These are phyloP conservation scores for Alternaria brassicae DNA, from an alignment of 2,329 filamentous ascomycete species.

Conservation along the genomic window DNA sequence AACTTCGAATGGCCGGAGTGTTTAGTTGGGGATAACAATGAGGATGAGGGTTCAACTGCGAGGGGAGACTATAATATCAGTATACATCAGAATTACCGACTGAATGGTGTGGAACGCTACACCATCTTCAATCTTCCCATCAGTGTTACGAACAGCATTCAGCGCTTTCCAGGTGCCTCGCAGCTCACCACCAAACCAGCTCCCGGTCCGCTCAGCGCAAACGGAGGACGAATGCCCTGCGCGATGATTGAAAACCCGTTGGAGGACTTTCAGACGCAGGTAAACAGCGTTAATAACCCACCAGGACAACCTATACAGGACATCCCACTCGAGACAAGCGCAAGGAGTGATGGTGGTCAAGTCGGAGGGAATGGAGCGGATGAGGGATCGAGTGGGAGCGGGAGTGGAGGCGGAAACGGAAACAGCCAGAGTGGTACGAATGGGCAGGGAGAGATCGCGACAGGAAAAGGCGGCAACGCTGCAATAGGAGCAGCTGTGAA, in stretches of 20 bases:
- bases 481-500: conserved; percentile 17
- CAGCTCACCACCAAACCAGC: conserved; percentile 43
- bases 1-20: conserved; percentile 76
- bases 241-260: conserved; percentile 39
- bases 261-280: conserved; percentile 30
- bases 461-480: conserved; percentile 2
- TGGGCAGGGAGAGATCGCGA: conserved; percentile 20
- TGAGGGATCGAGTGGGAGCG: conserved; percentile 8
- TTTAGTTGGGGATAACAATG: conserved; percentile 66
- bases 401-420: not conserved
- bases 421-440: conserved; percentile 4
- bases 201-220: conserved; percentile 45
- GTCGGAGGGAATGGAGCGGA: conserved; percentile 33
- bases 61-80: conserved; percentile 74
- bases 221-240: conserved; percentile 44
- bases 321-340: conserved; percentile 35
- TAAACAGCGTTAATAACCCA: conserved; percentile 45
- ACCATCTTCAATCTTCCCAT: conserved; percentile 76
- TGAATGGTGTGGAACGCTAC: conserved; percentile 70
- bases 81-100: conserved; percentile 72
- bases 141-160: conserved; percentile 70
- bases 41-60: conserved; percentile 53
- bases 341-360: conserved; percentile 36
- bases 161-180: conserved; percentile 41
- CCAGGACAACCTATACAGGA: conserved; percentile 40